Percentiles rank a stretch among this genome's conserved stretches.
These are phyloP conservation scores for Fraxinus pennsylvanica DNA, from an alignment of 257 asterid genomes.

Conservation along the genomic window DNA sequence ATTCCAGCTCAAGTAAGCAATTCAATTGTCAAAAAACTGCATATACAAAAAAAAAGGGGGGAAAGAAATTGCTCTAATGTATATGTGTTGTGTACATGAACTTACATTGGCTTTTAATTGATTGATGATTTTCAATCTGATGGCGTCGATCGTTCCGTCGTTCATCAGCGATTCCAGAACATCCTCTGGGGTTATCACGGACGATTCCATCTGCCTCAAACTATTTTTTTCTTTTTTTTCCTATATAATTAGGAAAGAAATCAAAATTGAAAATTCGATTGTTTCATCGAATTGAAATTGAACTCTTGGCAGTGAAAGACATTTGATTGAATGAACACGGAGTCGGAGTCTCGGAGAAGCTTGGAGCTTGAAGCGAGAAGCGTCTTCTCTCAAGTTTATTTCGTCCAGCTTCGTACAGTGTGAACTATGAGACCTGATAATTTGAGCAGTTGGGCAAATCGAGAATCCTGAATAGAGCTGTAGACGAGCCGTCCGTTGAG, in stretches of 20 bases:
- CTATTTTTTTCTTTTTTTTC: background rate
- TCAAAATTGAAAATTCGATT: background rate
- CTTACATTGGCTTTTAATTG: slow-evolving; percentile 92
- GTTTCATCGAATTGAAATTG: background rate
- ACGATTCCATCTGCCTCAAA: slow-evolving; percentile 43
- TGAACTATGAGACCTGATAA: background rate
- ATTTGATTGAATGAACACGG: background rate
- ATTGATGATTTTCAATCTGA: slow-evolving; percentile 79
- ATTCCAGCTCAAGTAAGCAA: background rate
- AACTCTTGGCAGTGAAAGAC: background rate
- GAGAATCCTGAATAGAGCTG: background rate
- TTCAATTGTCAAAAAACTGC: too few relatives aligned
- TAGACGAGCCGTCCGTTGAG: background rate
- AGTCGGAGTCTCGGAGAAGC: background rate
- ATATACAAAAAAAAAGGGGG: background rate
- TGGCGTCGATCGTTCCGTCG: slow-evolving; percentile 88
- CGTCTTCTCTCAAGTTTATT: background rate
- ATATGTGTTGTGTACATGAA: background rate
- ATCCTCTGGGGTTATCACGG: slow-evolving; percentile 79
- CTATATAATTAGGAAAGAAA: background rate
- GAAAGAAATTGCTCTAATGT: background rate
- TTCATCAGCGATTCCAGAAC: slow-evolving; percentile 90
- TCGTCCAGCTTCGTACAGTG: background rate
- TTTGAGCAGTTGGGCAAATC: background rate
- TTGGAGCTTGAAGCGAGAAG: background rate